Evolutionary conservation across 2,329 filamentous ascomycete genomes (phyloP), one percentile per base, ranked within the genome.

Genomic region (Talaromyces sp.): DNA sequence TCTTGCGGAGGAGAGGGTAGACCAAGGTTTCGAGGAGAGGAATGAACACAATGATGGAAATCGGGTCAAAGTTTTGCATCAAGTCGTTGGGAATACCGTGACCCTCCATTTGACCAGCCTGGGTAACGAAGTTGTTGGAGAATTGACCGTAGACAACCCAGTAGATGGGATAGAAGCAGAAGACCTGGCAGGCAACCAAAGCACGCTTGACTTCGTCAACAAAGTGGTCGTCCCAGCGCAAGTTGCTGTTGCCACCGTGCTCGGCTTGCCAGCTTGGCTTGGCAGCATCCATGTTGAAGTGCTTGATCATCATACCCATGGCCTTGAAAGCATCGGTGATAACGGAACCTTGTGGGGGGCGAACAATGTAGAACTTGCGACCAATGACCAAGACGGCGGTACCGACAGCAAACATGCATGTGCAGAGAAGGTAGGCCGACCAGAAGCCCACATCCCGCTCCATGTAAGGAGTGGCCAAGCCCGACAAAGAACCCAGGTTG

Each of bases 31-130:
- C 90, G 68, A 88, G 84, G 67, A 93, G 79, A 2, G 90, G 90
- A 58, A 92, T 89, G 76, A 93, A 85, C 72, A 93, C 87, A 70
- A 93, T 85, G 67, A 93, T 86, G 31, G 89, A 86, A 68, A 93
- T 86, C 6, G 90, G 89, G 75, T 93, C 89, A 47, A 93, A 81
- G 78, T 92, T 92, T 74, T 88, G 85, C 71, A 93, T 85, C 65
- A 93, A 80, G 73, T 93, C 90, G 80, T 93, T 93, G 71, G 90
- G 91, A 3, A 91, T 84, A 37, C 90, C 89, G 72, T 89, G 82
- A 2, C 89, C 85, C 62, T 84, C 71, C 89, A 87, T 86, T 67
- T 81, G 81, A n/a, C 78, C 80, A 61, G 84, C 84, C 75, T 92
- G 89, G 43, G 64, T 62, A 39, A 66, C 64, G 11, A 66, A 62